A percentile compares a stretch with the other conserved stretches of the same genome.
These are phyloP conservation scores for Arachnopeziza araneosa DNA, from an alignment of 2,329 filamentous ascomycete genomes.

Conservation along the genomic window DNA sequence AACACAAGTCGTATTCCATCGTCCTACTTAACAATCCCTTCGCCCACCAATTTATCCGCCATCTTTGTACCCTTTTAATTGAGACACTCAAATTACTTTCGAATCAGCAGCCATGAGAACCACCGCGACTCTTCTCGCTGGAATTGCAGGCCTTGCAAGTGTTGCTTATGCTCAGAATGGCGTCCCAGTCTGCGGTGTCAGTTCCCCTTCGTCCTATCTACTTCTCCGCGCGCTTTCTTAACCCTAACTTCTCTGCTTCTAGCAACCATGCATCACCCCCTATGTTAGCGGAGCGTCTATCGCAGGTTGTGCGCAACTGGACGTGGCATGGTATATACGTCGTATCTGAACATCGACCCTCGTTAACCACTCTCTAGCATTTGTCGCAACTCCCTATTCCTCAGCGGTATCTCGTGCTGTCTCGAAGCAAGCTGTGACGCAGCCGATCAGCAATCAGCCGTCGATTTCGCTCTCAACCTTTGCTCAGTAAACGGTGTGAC, in stretches of 20 bases:
- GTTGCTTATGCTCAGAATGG: background rate
- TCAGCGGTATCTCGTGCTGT: constrained; percentile 45
- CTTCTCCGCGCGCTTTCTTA: background rate
- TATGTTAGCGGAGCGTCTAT: constrained; percentile 36
- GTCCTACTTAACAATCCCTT: background rate
- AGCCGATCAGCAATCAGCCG: constrained; percentile 34
- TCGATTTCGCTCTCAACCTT: constrained; percentile 31
- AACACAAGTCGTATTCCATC: background rate
- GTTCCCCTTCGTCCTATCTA: background rate
- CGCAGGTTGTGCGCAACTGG: constrained; percentile 34
- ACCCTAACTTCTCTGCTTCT: background rate
- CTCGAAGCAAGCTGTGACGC: constrained; percentile 38
- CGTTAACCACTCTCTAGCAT: constrained; percentile 31
- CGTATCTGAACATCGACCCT: background rate
- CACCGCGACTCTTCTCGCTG: background rate
- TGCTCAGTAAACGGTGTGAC: constrained; percentile 32
- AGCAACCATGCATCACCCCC: constrained; percentile 30
- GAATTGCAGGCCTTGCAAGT: background rate
- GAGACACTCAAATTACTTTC: background rate
- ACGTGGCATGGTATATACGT: constrained; percentile 28
- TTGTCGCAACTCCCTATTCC: constrained; percentile 40
- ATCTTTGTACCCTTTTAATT: background rate
- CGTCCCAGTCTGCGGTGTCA: background rate
- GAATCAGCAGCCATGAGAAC: background rate
- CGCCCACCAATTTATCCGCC: background rate